These are phyloP conservation scores for Dothiorella sarmentorum DNA, from an alignment of 2,329 filamentous ascomycete genomes.

Conservation along the genomic window DNA sequence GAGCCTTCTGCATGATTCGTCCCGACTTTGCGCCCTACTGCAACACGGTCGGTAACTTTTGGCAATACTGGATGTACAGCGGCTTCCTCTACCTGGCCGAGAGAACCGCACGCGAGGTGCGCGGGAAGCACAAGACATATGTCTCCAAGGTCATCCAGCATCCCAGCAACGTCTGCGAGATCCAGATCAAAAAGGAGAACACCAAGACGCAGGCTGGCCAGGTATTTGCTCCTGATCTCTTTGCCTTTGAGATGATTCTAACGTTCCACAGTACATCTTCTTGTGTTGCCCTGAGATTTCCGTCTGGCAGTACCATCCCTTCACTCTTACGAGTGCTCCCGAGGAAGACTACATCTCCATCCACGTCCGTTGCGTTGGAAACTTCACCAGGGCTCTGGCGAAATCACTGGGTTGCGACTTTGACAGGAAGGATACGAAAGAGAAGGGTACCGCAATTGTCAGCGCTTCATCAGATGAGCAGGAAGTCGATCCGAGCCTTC, in stretches of 20 bases:
- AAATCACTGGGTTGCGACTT: conserved; percentile 73
- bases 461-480: conserved; percentile 59
- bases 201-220: conserved; percentile 72
- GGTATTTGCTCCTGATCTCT: conserved; percentile 40
- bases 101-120: conserved; percentile 71
- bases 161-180: conserved; percentile 83
- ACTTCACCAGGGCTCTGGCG: conserved; percentile 72
- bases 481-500: conserved; percentile 66
- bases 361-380: conserved; percentile 76
- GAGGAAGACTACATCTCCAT: conserved; percentile 90
- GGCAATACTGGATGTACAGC: conserved; percentile 86
- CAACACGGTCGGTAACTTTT: conserved; percentile 74
- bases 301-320: conserved; percentile 85
- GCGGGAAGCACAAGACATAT: conserved; percentile 77
- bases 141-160: conserved; percentile 89
- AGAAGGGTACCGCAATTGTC: conserved; percentile 61
- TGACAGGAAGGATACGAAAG: conserved; percentile 41
- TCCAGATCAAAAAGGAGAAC: conserved; percentile 87
- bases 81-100: conserved; percentile 79
- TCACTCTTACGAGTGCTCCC: conserved; percentile 79
- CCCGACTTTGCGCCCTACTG: conserved; percentile 78
- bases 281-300: conserved; percentile 83
- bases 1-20: conserved; percentile 87
- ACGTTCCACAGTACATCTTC: conserved; percentile 67
- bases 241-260: not conserved